phyloP scores from a whole-genome alignment of 257 asterid genomes.

The Capsicum chinense region DNA sequence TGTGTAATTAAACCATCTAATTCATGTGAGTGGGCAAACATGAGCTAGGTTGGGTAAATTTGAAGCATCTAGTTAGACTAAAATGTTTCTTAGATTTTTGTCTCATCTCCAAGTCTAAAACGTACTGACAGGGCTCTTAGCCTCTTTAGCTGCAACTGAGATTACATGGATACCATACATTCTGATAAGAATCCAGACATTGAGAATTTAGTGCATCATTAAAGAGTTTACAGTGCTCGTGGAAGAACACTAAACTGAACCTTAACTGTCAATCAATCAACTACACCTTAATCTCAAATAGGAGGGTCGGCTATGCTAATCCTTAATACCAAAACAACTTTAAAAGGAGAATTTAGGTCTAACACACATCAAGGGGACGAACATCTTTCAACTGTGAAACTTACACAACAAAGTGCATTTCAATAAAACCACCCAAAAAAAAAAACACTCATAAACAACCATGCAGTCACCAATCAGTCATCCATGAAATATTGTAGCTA shows the following conservation, averaged over 20 bases:
- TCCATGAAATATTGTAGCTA: not conserved
- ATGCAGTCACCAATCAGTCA: not conserved
- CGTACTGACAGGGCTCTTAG: too few species aligned
- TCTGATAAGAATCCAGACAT: not conserved
- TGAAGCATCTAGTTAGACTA: too few species aligned
- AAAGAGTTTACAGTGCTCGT: not conserved
- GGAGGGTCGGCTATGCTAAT: not conserved
- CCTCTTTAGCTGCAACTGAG: too few species aligned
- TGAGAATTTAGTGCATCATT: conserved; percentile 16
- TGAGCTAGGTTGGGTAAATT: too few species aligned
- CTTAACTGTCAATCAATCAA: not conserved
- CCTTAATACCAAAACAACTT: not conserved
- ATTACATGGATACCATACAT: too few species aligned
- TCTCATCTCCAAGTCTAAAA: too few species aligned
- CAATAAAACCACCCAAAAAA: not conserved
- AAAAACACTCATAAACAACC: not conserved
- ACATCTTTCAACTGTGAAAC: not conserved
- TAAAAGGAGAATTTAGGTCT: not conserved
- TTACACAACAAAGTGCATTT: not conserved
- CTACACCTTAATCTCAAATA: not conserved
- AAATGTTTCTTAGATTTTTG: too few species aligned
- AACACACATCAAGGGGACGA: not conserved
- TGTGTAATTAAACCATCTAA: too few species aligned
- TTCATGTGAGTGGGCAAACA: too few species aligned
- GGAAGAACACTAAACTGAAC: conserved; percentile 9